These are phyloP conservation scores for Pinus taeda DNA, from an alignment of 75 land plant genomes.

Conservation along the genomic window DNA sequence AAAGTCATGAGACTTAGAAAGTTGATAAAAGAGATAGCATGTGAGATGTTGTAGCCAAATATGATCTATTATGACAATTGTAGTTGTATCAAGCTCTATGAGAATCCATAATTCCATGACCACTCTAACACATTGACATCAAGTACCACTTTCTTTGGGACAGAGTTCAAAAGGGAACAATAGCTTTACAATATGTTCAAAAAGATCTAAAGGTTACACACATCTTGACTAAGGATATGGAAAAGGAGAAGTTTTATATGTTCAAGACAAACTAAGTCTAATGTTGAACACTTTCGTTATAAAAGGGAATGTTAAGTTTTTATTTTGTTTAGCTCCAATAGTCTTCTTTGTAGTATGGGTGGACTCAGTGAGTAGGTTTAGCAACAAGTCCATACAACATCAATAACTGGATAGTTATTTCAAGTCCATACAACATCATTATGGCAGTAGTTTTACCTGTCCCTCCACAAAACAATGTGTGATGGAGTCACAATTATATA, in stretches of 20 bases:
- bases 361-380: too few relatives aligned
- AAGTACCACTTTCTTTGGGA: neutral
- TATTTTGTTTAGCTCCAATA: too few relatives aligned
- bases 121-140: neutral
- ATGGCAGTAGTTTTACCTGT: too few relatives aligned
- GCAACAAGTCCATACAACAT: too few relatives aligned
- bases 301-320: too few relatives aligned
- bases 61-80: neutral
- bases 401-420: too few relatives aligned
- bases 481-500: too few relatives aligned
- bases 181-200: neutral
- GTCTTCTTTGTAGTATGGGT: too few relatives aligned
- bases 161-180: neutral
- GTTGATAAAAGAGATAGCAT: neutral
- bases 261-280: neutral
- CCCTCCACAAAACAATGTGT: too few relatives aligned
- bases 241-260: neutral
- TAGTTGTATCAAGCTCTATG: neutral
- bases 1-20: neutral
- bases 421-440: too few relatives aligned
- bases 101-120: neutral
- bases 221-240: neutral
- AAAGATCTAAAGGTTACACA: neutral
- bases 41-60: neutral
- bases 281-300: too few relatives aligned